A percentile compares a stretch with the other conserved stretches of the same genome.
Evolutionary conservation across 345 rosid species (phyloP).

Genomic region (Salix suchowensis): DNA sequence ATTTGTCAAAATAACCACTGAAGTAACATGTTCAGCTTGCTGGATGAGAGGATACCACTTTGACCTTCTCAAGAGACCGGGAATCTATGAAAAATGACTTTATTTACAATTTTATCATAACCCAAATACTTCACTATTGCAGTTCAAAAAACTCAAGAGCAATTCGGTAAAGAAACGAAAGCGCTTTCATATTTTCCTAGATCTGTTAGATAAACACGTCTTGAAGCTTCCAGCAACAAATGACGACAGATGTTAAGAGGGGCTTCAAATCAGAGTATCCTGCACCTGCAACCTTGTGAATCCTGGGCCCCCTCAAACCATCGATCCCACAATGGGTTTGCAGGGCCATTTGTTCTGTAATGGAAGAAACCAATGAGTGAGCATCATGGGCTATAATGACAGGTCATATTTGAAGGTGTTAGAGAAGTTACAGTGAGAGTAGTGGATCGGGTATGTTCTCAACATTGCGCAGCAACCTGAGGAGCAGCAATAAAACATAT

Average conservation of each 20-base stretch:
- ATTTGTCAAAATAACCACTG: neutral
- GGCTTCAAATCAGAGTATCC: slow-evolving; percentile 45
- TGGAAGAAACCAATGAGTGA: neutral
- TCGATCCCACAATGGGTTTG: slow-evolving; percentile 57
- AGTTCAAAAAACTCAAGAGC: slow-evolving; percentile 7
- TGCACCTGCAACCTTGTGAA: slow-evolving; percentile 55
- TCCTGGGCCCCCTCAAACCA: slow-evolving; percentile 78
- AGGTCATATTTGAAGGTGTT: neutral
- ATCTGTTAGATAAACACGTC: slow-evolving; percentile 8
- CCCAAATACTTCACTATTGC: neutral
- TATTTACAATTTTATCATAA: slow-evolving; percentile 14
- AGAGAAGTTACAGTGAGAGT: slow-evolving; percentile 48
- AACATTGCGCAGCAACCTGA: slow-evolving; percentile 42
- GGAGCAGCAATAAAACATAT: neutral
- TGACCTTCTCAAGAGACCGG: neutral
- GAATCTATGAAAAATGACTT: neutral
- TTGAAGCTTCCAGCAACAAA: slow-evolving; percentile 16
- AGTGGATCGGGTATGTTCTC: slow-evolving; percentile 53
- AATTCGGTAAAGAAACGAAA: slow-evolving; percentile 15
- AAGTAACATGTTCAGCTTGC: neutral
- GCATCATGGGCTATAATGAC: slow-evolving; percentile 1
- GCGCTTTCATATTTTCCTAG: slow-evolving; percentile 12
- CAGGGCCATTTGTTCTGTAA: slow-evolving; percentile 62
- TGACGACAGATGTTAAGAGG: slow-evolving; percentile 22
- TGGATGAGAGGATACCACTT: neutral